Evolutionary conservation across 495 filamentous ascomycete species (phyloP).

Genomic region (Tetracladium setigerum): DNA sequence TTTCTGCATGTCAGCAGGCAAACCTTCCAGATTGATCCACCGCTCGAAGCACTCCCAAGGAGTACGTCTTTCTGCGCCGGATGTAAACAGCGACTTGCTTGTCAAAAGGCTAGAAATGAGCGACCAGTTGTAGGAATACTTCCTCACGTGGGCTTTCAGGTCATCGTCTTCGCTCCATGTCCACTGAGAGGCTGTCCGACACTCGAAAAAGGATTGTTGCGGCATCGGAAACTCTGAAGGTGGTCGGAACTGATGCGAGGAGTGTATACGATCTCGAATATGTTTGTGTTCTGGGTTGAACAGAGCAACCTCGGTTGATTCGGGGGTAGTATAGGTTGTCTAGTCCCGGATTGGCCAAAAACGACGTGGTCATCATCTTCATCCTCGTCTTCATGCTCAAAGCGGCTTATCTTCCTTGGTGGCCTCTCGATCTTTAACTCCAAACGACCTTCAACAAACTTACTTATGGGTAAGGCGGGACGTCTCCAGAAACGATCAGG

Average conservation of each 20-base stretch:
- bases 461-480: constrained; percentile 75
- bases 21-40: constrained; percentile 82
- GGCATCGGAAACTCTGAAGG: constrained; percentile 87
- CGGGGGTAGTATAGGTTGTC: constrained; percentile 49
- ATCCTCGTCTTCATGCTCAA: constrained; percentile 64
- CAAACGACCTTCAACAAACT: constrained; percentile 77
- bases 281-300: constrained; percentile 86
- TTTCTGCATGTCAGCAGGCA: constrained; percentile 86
- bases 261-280: constrained; percentile 83
- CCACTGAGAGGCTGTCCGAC: constrained; percentile 81
- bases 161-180: constrained; percentile 83
- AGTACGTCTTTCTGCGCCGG: constrained; percentile 81
- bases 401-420: constrained; percentile 69
- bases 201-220: constrained; percentile 80
- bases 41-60: constrained; percentile 99
- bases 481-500: constrained; percentile 68
- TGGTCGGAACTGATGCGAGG: constrained; percentile 88
- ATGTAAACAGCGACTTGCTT: constrained; percentile 65
- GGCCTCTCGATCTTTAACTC: constrained; percentile 56
- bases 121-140: constrained; percentile 96
- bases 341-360: constrained; percentile 34
- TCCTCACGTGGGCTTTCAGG: constrained; percentile 72
- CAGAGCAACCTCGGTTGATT: constrained; percentile 71
- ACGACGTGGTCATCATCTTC: constrained; percentile 49
- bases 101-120: constrained; percentile 75